Base-by-base conservation (phyloP, 306 rosid species). In the Oemleria cerasiformis region DNA sequence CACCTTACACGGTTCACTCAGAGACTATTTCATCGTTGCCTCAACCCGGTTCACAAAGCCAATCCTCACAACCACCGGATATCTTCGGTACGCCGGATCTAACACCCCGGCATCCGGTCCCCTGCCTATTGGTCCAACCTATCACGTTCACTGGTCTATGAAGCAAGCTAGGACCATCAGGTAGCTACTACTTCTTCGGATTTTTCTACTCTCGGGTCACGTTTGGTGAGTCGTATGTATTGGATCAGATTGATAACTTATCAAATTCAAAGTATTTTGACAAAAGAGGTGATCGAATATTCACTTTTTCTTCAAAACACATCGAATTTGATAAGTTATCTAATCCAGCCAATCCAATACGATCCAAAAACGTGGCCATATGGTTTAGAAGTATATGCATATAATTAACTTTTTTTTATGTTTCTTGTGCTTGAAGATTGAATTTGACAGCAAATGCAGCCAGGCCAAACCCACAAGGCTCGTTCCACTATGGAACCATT, bases 381-480 rank as follows among this genome's bases (percentile, higher is more conserved):
- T 25, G 1, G n/a, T n/a, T n/a, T n/a, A n/a, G n/a, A n/a, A n/a
- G 2, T 25, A 25, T 7, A 51, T 45, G 4, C 38, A 13, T 43
- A 42, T 25, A 70, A 70, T 43, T 13, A 21, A 54, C 41, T 2
- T 2, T 42, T 17, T 25, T 15, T 41, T 13, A 25, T 25, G 5
- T 25, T 51, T 48, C 19, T 63, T 15, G n/a, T 23, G 45, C 34
- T 15, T 2, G 21, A 21, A 92, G 98, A 62, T 42, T 79, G 82
- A 90, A 93, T 73, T 80, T 93, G 83, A 90, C 97, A 41, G 97
- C 98, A 76, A 93, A 93, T 63, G 98, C 98, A 70, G 98, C 98
- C 1, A 71, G 98, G 73, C 98, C 98, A 11, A 93, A 93, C 74
- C 98, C 98, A n/a, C 96, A 93, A 43, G 98, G 98, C 0, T 93